Evolutionary conservation across 2,329 filamentous ascomycete species (phyloP), one percentile per base, ranked within the genome.

Genomic region (Chaetomiaceae sp.): DNA sequence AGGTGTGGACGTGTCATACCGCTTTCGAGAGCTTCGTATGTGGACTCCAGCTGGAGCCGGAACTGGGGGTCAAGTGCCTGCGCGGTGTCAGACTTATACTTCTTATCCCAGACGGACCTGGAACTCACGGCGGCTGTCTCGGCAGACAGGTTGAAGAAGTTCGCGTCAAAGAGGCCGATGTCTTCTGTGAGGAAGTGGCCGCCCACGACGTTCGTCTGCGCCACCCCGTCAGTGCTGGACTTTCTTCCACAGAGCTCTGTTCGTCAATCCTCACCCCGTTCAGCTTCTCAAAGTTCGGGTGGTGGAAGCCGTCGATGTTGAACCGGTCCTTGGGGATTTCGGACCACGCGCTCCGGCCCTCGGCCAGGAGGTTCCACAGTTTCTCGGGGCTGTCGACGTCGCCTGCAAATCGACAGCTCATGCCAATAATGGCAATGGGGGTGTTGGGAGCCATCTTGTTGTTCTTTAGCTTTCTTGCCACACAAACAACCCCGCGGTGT

Each of bases 371-470:
- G 3, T 65, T 48, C 66, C 67, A 69, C 17, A 69, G 55, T 48
- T 63, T 63, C 7, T 62, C 60, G 3, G 66, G 65, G 19, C 55
- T 64, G 27, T 57, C 63, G 13, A 64, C 60, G 37, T 60, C 61
- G 14, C 68, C 68, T 3, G 68, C 63, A 34, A 70, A 68, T n/a
- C 68, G 63, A 56, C 68, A 71, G n/a, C 62, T 65, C 55, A 60
- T 66, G 48, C 70, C 69, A 48, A 73, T 58, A 34, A 72, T 64
- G 20, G 68, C 70, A 45, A 72, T 71, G 12, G 69, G 67, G 20
- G 43, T 48, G 17, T 51, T 56, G 31, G 55, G 9, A 12, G 56
- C 47, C 55, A 58, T 60, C 5, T 27, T 47, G 30, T 3, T 16
- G 12, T 2, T 3, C 30, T 3, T 41, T 16, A n/a, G 27, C 25